Evolutionary conservation across 2,329 filamentous ascomycete genomes (phyloP).

Genomic region (Neonectria sp.): DNA sequence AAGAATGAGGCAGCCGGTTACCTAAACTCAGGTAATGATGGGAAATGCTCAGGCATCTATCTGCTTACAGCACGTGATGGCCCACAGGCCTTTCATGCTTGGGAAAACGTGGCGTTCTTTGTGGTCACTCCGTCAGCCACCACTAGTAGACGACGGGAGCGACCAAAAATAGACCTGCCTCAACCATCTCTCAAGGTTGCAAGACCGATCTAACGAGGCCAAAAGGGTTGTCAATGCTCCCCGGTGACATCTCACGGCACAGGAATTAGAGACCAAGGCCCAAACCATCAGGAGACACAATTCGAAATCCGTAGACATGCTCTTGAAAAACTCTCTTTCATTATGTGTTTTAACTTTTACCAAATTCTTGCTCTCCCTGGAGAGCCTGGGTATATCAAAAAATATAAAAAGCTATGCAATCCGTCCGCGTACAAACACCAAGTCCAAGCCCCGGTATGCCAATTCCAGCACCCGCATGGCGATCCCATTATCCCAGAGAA

Average conservation of each 20-base stretch:
- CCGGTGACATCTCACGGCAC: neutral
- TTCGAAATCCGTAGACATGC: neutral
- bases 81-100: too few species aligned
- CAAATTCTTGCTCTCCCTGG: conserved; percentile 19
- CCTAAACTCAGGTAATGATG: neutral
- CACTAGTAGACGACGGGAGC: neutral
- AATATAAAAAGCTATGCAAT: conserved; percentile 11
- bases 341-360: conserved; percentile 21
- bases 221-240: neutral
- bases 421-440: conserved; percentile 14
- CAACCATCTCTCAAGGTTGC: neutral
- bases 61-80: conserved; percentile 9
- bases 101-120: neutral
- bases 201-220: neutral
- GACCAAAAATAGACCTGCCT: neutral
- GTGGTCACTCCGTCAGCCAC: neutral
- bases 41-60: neutral
- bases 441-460: conserved; percentile 8
- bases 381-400: conserved; percentile 32
- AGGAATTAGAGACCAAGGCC: too few species aligned
- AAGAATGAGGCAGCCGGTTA: neutral
- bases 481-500: conserved; percentile 10
- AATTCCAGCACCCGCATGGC: conserved; percentile 10
- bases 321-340: neutral
- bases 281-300: neutral